phyloP scores from a whole-genome alignment of 352 stramenopile genomes.

The Globisporangium nodosum region DNA sequence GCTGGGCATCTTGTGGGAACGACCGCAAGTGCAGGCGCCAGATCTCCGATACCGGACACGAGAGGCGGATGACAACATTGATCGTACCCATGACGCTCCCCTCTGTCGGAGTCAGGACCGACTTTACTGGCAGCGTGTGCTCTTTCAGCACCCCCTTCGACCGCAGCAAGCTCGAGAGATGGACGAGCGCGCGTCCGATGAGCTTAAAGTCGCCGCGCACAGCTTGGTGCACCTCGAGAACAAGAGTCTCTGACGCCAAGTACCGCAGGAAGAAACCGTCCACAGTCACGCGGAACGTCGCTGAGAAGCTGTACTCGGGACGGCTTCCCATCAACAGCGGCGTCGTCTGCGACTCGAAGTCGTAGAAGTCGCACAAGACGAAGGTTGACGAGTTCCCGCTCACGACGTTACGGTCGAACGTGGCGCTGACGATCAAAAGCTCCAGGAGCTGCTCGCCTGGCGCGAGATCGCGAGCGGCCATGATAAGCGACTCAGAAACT shows the following conservation, averaged over 20 bases:
- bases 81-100: slow-evolving; percentile 54
- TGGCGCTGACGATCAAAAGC: slow-evolving; percentile 75
- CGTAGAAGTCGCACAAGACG: slow-evolving; percentile 92
- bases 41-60: slow-evolving; percentile 87
- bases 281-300: slow-evolving; percentile 89
- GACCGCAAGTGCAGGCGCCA: slow-evolving; percentile 88
- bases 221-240: slow-evolving; percentile 87
- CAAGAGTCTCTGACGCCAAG: slow-evolving; percentile 81
- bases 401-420: slow-evolving; percentile 67
- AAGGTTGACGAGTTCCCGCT: slow-evolving; percentile 83
- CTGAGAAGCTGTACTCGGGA: slow-evolving; percentile 89
- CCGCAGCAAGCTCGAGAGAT: slow-evolving; percentile 67
- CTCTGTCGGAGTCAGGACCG: slow-evolving; percentile 19
- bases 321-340: slow-evolving; percentile 72
- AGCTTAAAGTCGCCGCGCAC: slow-evolving; percentile 87
- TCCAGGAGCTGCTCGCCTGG: slow-evolving; percentile 91
- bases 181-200: slow-evolving; percentile 58
- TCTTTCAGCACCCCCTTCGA: slow-evolving; percentile 77
- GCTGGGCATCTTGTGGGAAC: slow-evolving; percentile 76
- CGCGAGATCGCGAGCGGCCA: slow-evolving; percentile 49
- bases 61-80: slow-evolving; percentile 82
- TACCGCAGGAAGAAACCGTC: slow-evolving; percentile 92
- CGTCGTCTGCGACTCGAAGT: slow-evolving; percentile 92
- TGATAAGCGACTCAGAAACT: slow-evolving; percentile 59
- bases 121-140: slow-evolving; percentile 36